Percentiles rank a stretch among this genome's conserved stretches.
Evolutionary conservation across 108 stramenopile species (phyloP).

Genomic region (Skeletonema menzelii): DNA sequence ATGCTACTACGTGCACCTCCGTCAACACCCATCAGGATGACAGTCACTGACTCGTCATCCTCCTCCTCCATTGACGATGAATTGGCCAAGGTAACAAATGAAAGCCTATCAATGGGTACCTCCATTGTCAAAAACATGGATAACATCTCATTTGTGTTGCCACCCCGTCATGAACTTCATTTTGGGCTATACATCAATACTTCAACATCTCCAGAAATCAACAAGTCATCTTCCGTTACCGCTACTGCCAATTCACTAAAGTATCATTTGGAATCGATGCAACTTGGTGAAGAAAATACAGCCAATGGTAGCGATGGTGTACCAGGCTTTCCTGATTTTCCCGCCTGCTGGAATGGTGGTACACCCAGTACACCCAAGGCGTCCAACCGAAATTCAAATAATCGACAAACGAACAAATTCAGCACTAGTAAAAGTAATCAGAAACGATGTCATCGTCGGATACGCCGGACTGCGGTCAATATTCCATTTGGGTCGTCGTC

Average conservation of each 20-base stretch:
- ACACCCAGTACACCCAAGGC: neutral
- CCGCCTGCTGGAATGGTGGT: slow-evolving; percentile 38
- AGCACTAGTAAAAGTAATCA: neutral
- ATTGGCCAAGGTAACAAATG: slow-evolving; percentile 12
- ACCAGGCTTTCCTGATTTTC: slow-evolving; percentile 57
- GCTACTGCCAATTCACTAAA: neutral
- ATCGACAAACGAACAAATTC: no score
- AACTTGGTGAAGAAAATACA: neutral
- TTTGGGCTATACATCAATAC: slow-evolving; percentile 30
- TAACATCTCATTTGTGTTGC: slow-evolving; percentile 15
- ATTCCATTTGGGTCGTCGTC: slow-evolving; percentile 4
- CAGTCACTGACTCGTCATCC: neutral
- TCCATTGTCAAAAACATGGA: slow-evolving; percentile 15
- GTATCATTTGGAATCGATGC: neutral
- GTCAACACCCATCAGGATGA: neutral
- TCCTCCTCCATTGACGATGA: slow-evolving; percentile 25
- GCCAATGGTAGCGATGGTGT: slow-evolving; percentile 15
- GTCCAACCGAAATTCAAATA: neutral
- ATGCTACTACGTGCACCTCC: neutral
- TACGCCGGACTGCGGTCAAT: slow-evolving; percentile 20
- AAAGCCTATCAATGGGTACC: slow-evolving; percentile 24
- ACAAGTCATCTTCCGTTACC: neutral
- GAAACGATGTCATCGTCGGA: neutral
- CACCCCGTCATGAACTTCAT: slow-evolving; percentile 19
- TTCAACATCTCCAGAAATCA: neutral